Evolutionary conservation across 2,329 filamentous ascomycete genomes (phyloP), one percentile per base, ranked within the genome.

Genomic region (Xylariomycetidae sp.): DNA sequence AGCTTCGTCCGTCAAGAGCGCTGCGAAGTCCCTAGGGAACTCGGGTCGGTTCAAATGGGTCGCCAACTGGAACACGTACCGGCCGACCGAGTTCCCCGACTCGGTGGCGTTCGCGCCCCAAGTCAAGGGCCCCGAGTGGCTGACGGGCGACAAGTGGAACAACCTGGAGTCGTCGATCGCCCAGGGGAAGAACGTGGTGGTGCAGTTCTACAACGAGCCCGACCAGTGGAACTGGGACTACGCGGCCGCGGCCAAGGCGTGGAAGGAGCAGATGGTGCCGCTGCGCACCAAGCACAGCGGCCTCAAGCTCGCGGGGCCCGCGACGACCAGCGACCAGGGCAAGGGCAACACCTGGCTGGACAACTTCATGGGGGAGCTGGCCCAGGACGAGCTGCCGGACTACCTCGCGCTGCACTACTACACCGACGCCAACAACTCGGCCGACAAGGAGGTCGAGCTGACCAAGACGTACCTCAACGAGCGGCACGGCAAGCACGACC

Each of bases 121-220:
- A 51, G 54, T 66, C 23, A 62, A 59, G 38, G 52, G 55, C 10
- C 46, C 51, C 11, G 54, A 50, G 16, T 53, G 63, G 34, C 54
- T 62, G 10, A 45, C 45, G 16, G 53, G 59, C 26, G 48, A 59
- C 15, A 56, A 63, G 16, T 67, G 61, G 61, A 38, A 46, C 11
- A 38, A 50, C 45, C 36, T 56, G 10, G 37, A 48, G 4, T 40
- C 44, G 4, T 42, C 25, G 3, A 23, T 38, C 10, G 30, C 31
- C 15, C 32, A 50, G 7, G 31, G 37, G 27, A 38, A 38, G 19
- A 29, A 33, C 27, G 39, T 45, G n/a, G 53, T 63, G 25, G 52
- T 67, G 11, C 62, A 65, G 42, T 68, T 59, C 45, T 61, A 64
- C 57, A 67, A 67, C 41, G 64, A 68, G 48, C 64, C 64, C 10